phyloP scores from a whole-genome alignment of 176 grass and related monocot genomes.

The Oryza meridionalis region DNA sequence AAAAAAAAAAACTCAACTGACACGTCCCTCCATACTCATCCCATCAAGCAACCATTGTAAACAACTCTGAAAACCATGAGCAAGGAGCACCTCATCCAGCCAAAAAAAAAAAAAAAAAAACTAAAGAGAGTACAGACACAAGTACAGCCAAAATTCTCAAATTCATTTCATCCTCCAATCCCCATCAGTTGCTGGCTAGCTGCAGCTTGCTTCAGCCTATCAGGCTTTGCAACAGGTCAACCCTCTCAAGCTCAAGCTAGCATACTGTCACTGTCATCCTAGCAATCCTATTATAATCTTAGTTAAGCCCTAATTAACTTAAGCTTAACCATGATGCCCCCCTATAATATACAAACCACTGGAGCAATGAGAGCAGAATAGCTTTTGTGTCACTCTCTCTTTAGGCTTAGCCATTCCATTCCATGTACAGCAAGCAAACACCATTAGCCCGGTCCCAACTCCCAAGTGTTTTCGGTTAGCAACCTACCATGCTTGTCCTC shows the following conservation, averaged over 20 bases:
- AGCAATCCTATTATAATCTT: conserved; percentile 15
- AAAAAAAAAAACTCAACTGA: neutral
- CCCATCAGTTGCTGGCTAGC: neutral
- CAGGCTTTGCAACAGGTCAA: conserved; percentile 27
- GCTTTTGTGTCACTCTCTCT: conserved; percentile 23
- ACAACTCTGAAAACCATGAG: conserved; percentile 22
- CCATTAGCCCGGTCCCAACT: neutral
- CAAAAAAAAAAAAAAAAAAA: neutral
- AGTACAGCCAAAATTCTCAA: neutral
- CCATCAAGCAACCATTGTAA: neutral
- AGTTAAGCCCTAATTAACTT: neutral
- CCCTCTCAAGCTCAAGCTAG: conserved; percentile 12
- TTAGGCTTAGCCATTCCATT: neutral
- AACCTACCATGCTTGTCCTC: conserved; percentile 39
- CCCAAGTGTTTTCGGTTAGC: neutral
- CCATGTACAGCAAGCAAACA: neutral
- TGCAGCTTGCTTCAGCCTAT: neutral
- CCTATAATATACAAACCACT: neutral
- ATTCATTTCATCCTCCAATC: conserved; percentile 7
- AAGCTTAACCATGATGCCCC: neutral
- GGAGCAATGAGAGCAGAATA: neutral
- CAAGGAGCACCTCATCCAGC: neutral
- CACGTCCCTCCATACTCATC: conserved; percentile 20
- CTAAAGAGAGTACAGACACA: neutral
- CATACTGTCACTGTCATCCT: conserved; percentile 19